Evolutionary conservation across 2,329 filamentous ascomycete species (phyloP).

Genomic region (Fusarium sp.): DNA sequence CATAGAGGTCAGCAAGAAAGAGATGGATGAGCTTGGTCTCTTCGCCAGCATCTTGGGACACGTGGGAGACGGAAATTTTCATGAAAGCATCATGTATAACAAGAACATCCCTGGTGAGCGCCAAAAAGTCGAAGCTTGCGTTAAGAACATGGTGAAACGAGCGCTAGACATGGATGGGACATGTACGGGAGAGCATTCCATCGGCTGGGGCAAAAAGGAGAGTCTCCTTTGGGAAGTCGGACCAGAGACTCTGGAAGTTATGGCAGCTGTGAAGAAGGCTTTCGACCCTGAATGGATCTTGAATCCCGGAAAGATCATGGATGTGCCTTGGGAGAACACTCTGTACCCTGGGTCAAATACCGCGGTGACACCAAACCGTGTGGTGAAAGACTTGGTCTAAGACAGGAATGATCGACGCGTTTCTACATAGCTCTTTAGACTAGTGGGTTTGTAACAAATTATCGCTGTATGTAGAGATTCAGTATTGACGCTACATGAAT

Average conservation of each 20-base stretch:
- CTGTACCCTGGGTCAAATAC: slow-evolving; percentile 26
- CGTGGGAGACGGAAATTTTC: slow-evolving; percentile 94
- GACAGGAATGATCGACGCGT: not conserved
- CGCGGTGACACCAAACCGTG: slow-evolving; percentile 39
- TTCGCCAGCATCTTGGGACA: slow-evolving; percentile 91
- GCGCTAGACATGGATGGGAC: slow-evolving; percentile 95
- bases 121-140: slow-evolving; percentile 79
- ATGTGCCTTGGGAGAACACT: slow-evolving; percentile 59
- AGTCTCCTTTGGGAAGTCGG: slow-evolving; percentile 83
- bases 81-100: slow-evolving; percentile 91
- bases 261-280: slow-evolving; percentile 84
- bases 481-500: too few species aligned
- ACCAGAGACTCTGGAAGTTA: slow-evolving; percentile 80
- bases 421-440: not conserved
- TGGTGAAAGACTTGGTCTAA: slow-evolving; percentile 14
- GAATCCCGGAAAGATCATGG: slow-evolving; percentile 93
- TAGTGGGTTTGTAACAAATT: not conserved
- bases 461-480: not conserved
- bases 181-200: slow-evolving; percentile 87
- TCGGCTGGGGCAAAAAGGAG: slow-evolving; percentile 87
- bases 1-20: slow-evolving; percentile 84
- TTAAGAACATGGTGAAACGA: slow-evolving; percentile 90
- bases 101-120: slow-evolving; percentile 73
- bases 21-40: slow-evolving; percentile 84
- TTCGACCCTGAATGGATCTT: slow-evolving; percentile 88